Base-by-base conservation (phyloP, 768 basidiomycete genomes). In the Termitomyces heimii region DNA sequence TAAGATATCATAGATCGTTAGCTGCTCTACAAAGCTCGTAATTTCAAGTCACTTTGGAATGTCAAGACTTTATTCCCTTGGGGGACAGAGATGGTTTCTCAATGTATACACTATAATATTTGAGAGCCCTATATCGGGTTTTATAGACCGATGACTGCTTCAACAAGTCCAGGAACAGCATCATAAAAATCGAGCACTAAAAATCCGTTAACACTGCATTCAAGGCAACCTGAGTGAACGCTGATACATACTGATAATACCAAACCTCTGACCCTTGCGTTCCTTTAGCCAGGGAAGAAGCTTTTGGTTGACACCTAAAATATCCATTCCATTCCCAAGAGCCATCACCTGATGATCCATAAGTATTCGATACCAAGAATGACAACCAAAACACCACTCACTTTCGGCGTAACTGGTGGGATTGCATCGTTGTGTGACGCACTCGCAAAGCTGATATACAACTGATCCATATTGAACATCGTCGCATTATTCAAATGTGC, bases 171-270 rank as follows among this genome's bases (percentile, higher is more conserved):
- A 20, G 78, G 77, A 22, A 76, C 71, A 34, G 68, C 69, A 56
- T 78, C 72, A 60, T 77, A 80, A 59, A 80, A 80, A 63, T 79
- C 79, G 37, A 79, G 68, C 73, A 80, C 79, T 80, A 45, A 3
- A 40, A 35, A 12, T 43, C 6, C 26, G 13, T 24, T 32, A 39
- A 20, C 34, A 28, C 18, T 35, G 42, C 18, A 46, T 26, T 10
- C 34, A 42, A 10, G 37, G 8, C 0, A 50, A 12, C 18, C 1
- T 28, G 26, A 46, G 40, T 20, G 2, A 49, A 37, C 42, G 9
- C 20, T 50, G 53, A 37, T 49, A 74, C 78, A 29, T 55, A 80
- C 78, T 76, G 53, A 81, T 71, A 32, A 79, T 68, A 3, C 79
- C 79, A 60, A 78, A 75, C 34, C 79, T 66, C 58, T 75, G 62